Evolutionary conservation across 768 basidiomycete species (phyloP).

Genomic region (Phylloporus sp.): DNA sequence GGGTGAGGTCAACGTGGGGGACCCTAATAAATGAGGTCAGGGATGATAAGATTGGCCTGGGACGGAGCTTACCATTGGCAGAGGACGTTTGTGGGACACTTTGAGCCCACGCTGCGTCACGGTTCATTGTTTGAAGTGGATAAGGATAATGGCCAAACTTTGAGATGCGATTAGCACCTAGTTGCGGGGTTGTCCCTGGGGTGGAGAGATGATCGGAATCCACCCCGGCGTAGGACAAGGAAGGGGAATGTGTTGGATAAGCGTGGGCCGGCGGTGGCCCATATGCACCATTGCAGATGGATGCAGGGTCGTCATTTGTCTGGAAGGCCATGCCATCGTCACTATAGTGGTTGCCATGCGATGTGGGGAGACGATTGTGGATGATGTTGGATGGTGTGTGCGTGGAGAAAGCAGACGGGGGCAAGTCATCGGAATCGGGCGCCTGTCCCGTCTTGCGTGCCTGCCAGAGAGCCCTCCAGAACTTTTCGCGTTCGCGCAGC

Average conservation of each 20-base stretch:
- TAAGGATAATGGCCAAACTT: constrained; percentile 54
- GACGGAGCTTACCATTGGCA: constrained; percentile 28
- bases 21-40: constrained; percentile 46
- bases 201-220: constrained; percentile 31
- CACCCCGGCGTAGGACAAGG: constrained; percentile 35
- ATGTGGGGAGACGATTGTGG: constrained; percentile 38
- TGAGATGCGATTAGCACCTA: constrained; percentile 40
- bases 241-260: constrained; percentile 48
- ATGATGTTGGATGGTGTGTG: constrained; percentile 32
- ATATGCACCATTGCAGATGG: constrained; percentile 44
- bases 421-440: constrained; percentile 50
- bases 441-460: constrained; percentile 54
- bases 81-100: constrained; percentile 30
- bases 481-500: constrained; percentile 67
- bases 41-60: constrained; percentile 26
- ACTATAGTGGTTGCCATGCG: constrained; percentile 31
- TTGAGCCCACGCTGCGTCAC: constrained; percentile 29
- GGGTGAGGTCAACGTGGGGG: constrained; percentile 46
- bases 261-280: constrained; percentile 34
- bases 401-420: constrained; percentile 40
- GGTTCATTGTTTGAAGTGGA: constrained; percentile 33
- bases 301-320: constrained; percentile 43
- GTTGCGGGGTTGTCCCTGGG: constrained; percentile 27
- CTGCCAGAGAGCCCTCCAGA: constrained; percentile 68
- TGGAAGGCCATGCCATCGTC: constrained; percentile 50